Base-by-base conservation (phyloP, 768 basidiomycete genomes). In the Leccinum variicolor region DNA sequence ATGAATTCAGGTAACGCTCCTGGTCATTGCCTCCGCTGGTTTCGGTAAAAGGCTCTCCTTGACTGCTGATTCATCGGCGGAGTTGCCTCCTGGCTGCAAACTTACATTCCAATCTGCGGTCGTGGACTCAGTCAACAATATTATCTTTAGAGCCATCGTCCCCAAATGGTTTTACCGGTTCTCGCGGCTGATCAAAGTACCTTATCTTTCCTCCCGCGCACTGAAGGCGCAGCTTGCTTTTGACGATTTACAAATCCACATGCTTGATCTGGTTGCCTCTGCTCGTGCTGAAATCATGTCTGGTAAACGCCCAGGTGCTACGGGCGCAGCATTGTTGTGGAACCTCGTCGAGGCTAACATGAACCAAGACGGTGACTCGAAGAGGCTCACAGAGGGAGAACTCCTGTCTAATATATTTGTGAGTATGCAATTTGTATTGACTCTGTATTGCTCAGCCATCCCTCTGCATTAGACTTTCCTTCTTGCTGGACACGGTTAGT, bases 341-440 rank as follows among this genome's bases (percentile, higher is more conserved):
- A 79, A 78, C 58, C 64, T 82, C 25, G 79, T 82, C 5, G 73
- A 77, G 56, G 80, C 81, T 0, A 82, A 80, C 62, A 77, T 79
- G 73, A 59, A 64, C 6, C 69, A 74, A 52, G 73, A 73, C 3
- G 67, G 66, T 9, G 56, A 58, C 3, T 63, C 57, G 14, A 61
- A 73, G 55, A 71, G 57, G 56, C 53, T 82, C 31, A 75, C 74
- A 3, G 80, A 82, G 39, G 75, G 69, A 14, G 80, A 82, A 53
- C 54, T 82, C 4, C 60, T 81, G 7, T 81, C 80, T 3, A 73
- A 82, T 57, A 76, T 77, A 53, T 82, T 80, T 62, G 81, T 81
- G 62, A 60, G 77, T 66, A 15, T 5, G 9, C 36, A 36, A 3
- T 46, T 36, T 29, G 3, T 11, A 41, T 29, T 5, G 19, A 25